Conservation (phyloP, 1,284 basidiomycete genomes). For the Melampsora larici-populina region DNA sequence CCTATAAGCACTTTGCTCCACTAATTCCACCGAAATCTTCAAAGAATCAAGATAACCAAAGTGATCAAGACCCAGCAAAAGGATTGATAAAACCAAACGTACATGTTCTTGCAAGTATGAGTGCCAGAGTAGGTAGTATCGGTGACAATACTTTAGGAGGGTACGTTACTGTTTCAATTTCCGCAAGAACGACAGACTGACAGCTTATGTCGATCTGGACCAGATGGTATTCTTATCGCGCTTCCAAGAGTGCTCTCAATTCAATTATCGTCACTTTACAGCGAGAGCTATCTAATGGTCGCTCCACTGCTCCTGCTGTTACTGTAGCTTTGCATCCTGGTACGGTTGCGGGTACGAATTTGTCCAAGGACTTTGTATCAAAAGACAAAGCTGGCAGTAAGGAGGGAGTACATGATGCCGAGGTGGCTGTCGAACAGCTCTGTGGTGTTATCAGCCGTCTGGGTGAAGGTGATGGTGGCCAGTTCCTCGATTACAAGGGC, state of each 20-base stretch:
- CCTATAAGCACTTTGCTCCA: too few species aligned
- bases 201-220: neutral
- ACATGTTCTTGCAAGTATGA: slow-evolving; percentile 49
- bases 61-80: slow-evolving; percentile 23
- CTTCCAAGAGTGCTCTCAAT: slow-evolving; percentile 54
- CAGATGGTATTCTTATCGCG: slow-evolving; percentile 49
- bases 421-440: slow-evolving; percentile 26
- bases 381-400: slow-evolving; percentile 29
- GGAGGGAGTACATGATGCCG: slow-evolving; percentile 31
- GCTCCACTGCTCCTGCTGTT: slow-evolving; percentile 44
- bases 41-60: neutral
- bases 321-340: slow-evolving; percentile 51
- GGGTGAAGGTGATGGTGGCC: slow-evolving; percentile 23
- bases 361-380: slow-evolving; percentile 48
- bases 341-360: slow-evolving; percentile 49
- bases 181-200: slow-evolving; percentile 45
- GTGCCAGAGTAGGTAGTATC: slow-evolving; percentile 51
- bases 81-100: slow-evolving; percentile 47
- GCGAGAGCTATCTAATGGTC: slow-evolving; percentile 46
- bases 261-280: slow-evolving; percentile 50
- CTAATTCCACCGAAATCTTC: slow-evolving; percentile 47
- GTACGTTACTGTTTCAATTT: too few species aligned
- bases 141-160: slow-evolving; percentile 50
- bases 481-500: slow-evolving; percentile 42
- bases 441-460: slow-evolving; percentile 26